Evolutionary conservation across 2,329 filamentous ascomycete genomes (phyloP).

Genomic region (Monosporascus cannonballus): DNA sequence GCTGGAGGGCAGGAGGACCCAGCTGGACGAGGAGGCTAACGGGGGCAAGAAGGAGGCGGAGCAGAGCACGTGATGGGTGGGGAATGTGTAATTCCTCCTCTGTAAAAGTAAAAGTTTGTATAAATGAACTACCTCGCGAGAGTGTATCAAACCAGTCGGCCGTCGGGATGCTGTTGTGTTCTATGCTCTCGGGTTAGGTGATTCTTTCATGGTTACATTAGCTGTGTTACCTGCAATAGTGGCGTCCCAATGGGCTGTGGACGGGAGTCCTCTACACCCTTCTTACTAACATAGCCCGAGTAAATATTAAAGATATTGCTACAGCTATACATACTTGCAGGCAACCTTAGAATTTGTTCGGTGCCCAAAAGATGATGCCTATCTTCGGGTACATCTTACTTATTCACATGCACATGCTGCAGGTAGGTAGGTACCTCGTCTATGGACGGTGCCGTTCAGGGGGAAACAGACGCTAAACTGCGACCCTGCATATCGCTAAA

Average conservation of each 20-base stretch:
- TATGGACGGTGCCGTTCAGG: background rate
- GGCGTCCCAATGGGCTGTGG: no score
- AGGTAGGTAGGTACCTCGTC: background rate
- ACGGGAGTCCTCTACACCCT: no score
- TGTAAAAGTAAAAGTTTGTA: slow-evolving; percentile 3
- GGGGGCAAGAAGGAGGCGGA: slow-evolving; percentile 24
- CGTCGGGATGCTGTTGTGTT: no score
- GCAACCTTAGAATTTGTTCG: no score
- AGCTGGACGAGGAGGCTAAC: slow-evolving; percentile 67
- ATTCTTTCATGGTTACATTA: background rate
- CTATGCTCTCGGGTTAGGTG: no score
- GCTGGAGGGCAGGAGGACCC: slow-evolving; percentile 72
- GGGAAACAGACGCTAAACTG: slow-evolving; percentile 1
- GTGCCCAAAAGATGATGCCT: no score
- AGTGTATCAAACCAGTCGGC: no score
- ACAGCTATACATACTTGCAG: no score
- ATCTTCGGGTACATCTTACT: no score
- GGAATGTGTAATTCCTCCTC: slow-evolving; percentile 8
- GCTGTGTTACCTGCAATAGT: background rate
- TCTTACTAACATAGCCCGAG: no score
- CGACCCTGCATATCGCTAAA: slow-evolving; percentile 7
- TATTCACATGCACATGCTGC: background rate
- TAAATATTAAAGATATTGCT: no score
- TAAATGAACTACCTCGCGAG: background rate
- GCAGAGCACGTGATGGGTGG: slow-evolving; percentile 18